Conservation (phyloP, 2,329 filamentous ascomycete genomes). For the Beauveria sp. region DNA sequence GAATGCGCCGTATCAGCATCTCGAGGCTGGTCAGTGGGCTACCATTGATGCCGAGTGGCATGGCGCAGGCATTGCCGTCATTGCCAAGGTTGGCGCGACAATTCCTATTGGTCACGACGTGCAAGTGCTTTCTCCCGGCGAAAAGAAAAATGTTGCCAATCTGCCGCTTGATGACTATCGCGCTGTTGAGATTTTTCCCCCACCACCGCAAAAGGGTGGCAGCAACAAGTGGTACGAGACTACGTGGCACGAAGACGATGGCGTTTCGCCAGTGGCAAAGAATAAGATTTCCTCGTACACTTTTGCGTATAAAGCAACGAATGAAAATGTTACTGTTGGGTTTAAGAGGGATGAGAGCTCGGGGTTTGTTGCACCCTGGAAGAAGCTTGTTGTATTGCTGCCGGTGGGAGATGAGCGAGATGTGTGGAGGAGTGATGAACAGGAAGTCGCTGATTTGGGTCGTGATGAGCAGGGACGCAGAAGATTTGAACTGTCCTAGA, state of each 20-base stretch:
- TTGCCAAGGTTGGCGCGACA: conserved; percentile 31
- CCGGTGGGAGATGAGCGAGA: conserved; percentile 24
- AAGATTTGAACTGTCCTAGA: conserved; percentile 14
- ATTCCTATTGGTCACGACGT: conserved; percentile 32
- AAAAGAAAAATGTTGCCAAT: conserved; percentile 30
- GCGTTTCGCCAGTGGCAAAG: conserved; percentile 23
- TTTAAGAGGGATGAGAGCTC: conserved; percentile 24
- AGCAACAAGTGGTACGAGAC: conserved; percentile 20
- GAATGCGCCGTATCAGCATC: conserved; percentile 52
- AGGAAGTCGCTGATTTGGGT: conserved; percentile 12
- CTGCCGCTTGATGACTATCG: conserved; percentile 35
- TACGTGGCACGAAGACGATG: conserved; percentile 33
- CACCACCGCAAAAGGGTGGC: conserved; percentile 21
- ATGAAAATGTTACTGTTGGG: conserved; percentile 19
- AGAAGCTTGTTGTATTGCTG: conserved; percentile 23
- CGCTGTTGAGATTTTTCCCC: conserved; percentile 36
- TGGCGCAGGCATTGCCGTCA: conserved; percentile 31
- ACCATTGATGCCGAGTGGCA: conserved; percentile 35
- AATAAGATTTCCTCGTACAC: conserved; percentile 27
- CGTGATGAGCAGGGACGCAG: conserved; percentile 17
- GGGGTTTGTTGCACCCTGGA: conserved; percentile 29
- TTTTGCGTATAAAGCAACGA: conserved; percentile 19
- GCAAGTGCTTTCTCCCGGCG: conserved; percentile 27
- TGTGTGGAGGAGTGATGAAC: conserved; percentile 12
- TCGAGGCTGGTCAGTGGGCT: conserved; percentile 36